Percentiles rank a stretch among this genome's conserved stretches.
phyloP scores from a whole-genome alignment of 192 early-diverging fungal species.

The Martensiomyces pterosporus region DNA sequence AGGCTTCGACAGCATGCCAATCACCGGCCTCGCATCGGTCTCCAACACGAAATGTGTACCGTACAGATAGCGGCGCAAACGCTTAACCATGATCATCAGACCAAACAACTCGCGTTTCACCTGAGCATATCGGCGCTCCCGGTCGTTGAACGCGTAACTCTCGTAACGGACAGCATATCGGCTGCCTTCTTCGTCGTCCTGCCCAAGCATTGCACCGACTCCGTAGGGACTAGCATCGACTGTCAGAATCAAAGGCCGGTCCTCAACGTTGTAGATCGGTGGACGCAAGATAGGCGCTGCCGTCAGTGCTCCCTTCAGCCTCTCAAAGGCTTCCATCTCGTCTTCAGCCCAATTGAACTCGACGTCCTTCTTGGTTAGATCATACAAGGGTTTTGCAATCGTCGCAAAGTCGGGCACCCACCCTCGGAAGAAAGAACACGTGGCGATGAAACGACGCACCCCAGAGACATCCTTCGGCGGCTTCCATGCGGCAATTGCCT shows the following conservation, averaged over 20 bases:
- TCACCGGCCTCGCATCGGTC: neutral
- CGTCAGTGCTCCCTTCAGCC: neutral
- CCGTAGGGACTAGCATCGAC: slow-evolving; percentile 1
- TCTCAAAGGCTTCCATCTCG: neutral
- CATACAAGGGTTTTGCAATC: neutral
- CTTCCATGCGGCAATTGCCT: neutral
- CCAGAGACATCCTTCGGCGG: neutral
- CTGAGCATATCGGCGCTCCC: neutral
- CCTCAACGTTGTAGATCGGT: neutral
- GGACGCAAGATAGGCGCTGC: neutral
- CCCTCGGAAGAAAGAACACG: neutral
- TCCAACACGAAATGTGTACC: neutral
- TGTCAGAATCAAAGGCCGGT: slow-evolving; percentile 2
- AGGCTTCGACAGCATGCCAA: slow-evolving; percentile 1
- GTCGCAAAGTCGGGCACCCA: neutral
- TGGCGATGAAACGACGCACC: neutral
- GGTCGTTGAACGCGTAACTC: slow-evolving; percentile 1
- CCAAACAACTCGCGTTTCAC: neutral
- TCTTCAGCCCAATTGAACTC: neutral
- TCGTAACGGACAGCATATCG: neutral
- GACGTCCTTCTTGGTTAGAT: neutral
- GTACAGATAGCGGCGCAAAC: neutral
- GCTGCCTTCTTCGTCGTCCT: neutral
- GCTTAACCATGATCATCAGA: neutral
- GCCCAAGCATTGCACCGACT: neutral